Evolutionary conservation across 257 asterid species (phyloP).

Genomic region (Parsonsia alboflavescens): DNA sequence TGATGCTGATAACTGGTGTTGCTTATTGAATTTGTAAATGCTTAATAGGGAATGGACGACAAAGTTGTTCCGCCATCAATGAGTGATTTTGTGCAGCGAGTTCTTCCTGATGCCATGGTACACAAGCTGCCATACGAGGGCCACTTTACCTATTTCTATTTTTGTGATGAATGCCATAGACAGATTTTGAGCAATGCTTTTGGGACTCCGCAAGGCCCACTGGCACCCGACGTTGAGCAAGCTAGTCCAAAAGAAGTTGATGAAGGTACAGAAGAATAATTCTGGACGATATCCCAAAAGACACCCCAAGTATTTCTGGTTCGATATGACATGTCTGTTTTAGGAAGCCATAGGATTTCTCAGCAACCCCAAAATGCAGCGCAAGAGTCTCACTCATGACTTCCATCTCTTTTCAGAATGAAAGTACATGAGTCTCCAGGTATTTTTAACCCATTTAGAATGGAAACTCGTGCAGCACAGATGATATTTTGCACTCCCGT

Average conservation of each 20-base stretch:
- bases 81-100: conserved; percentile 75
- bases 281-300: conserved; percentile 21
- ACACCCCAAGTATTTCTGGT: conserved; percentile 11
- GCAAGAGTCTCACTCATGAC: background rate
- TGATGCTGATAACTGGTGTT: conserved; percentile 8
- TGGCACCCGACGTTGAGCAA: conserved; percentile 26
- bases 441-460: background rate
- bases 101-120: conserved; percentile 77
- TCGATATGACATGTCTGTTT: conserved; percentile 16
- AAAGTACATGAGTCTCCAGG: background rate
- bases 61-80: conserved; percentile 75
- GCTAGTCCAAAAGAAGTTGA: conserved; percentile 24
- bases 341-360: conserved; percentile 2
- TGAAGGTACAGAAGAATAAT: conserved; percentile 26
- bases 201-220: conserved; percentile 80
- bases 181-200: conserved; percentile 57
- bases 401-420: background rate
- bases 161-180: conserved; percentile 81
- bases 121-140: conserved; percentile 83
- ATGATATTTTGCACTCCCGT: background rate
- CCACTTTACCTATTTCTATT: conserved; percentile 76
- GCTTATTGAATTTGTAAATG: conserved; percentile 7
- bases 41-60: conserved; percentile 71
- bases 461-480: conserved; percentile 4
- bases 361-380: background rate